Evolutionary conservation across 495 filamentous ascomycete genomes (phyloP), one percentile per base, ranked within the genome.

Genomic region (Chaetomium tenue): DNA sequence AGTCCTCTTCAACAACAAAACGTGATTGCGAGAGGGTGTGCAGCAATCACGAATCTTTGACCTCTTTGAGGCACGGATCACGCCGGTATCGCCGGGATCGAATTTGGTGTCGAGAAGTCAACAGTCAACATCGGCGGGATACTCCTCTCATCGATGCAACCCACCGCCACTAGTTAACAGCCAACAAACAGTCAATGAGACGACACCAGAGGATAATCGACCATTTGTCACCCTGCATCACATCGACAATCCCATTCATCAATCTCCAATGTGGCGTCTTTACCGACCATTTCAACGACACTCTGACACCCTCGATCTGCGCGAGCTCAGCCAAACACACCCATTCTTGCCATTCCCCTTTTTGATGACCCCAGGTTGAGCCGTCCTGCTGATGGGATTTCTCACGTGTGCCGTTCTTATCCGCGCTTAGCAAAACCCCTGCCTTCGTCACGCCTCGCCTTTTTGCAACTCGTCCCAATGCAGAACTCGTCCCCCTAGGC

Each of bases 1-100:
- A 76, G 70, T 60, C 74, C 70, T 71, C 70, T 13, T 44, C 72
- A 72, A 74, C 75, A 80, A 37, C 33, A 37, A 37, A 76, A 76
- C 75, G 75, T 76, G 75, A 77, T 67, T 58, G 66, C 63, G 58
- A 67, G 28, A 60, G 74, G 77, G 75, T 77, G 76, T 79, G 74
- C 69, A 75, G 66, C 65, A 68, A 72, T 72, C 69, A 63, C 46
- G 64, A 64, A 58, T 28, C 37, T 50, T 57, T 12, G 9, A 37
- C 33, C 47, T 54, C 15, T 61, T 26, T 12, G 28, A 23, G 20
- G 25, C 40, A 23, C n/a, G 56, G 6, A 46, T 55, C 40, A 26
- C 56, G 30, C 52, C 46, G 25, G 56, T 58, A n/a, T 58, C 56
- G 30, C 52, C 46, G 25, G 56, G 28, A n/a, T 58, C 56, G 56